Percentiles rank a stretch among this genome's conserved stretches.
Evolutionary conservation across 441 rosid genomes (phyloP).

Genomic region (Populus hybrid): DNA sequence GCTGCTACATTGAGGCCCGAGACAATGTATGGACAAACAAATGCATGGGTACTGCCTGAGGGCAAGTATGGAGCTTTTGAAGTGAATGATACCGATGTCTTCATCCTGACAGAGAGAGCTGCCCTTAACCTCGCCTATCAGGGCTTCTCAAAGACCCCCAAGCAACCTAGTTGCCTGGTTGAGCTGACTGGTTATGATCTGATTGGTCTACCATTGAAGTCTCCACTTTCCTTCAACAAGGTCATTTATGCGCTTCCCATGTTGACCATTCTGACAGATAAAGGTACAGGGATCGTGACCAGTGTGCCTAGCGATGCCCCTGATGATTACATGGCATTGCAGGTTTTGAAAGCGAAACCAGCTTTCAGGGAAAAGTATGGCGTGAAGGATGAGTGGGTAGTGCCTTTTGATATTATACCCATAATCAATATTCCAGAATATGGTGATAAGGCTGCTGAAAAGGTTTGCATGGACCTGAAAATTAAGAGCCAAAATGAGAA

Average conservation of each 20-base stretch:
- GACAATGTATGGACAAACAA: constrained; percentile 97
- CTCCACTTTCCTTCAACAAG: constrained; percentile 70
- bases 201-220: constrained; percentile 75
- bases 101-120: constrained; percentile 64
- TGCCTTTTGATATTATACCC: constrained; percentile 73
- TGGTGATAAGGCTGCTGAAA: constrained; percentile 90
- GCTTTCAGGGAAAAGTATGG: constrained; percentile 70
- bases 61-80: constrained; percentile 96
- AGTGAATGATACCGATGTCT: constrained; percentile 74
- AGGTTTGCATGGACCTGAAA: constrained; percentile 72
- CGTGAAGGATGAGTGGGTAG: constrained; percentile 87
- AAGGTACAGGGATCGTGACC: constrained; percentile 93
- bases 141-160: constrained; percentile 65
- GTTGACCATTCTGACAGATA: constrained; percentile 83
- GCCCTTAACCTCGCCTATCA: constrained; percentile 92
- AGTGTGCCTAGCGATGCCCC: constrained; percentile 98
- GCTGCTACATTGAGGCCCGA: constrained; percentile 97
- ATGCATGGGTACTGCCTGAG: constrained; percentile 94
- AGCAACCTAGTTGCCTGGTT: constrained; percentile 73
- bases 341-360: constrained; percentile 75
- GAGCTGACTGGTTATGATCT: constrained; percentile 82
- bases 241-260: constrained; percentile 88
- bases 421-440: constrained; percentile 77
- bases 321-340: constrained; percentile 83
- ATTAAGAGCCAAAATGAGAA: constrained; percentile 90